These are phyloP conservation scores for Psidium guajava DNA, from an alignment of 345 rosid species.

Conservation along the genomic window DNA sequence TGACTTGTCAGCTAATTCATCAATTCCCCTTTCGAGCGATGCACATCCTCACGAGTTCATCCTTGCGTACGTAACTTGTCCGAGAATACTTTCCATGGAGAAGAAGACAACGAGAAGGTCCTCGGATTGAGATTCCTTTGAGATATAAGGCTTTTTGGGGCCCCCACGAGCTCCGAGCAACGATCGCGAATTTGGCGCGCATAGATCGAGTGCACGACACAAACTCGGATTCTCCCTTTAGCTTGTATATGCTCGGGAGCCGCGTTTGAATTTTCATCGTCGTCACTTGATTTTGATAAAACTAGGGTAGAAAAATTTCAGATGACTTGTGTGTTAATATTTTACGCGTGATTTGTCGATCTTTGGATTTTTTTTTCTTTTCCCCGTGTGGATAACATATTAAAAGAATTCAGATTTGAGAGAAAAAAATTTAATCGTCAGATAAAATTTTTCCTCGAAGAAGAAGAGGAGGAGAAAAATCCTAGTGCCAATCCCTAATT, in stretches of 20 bases:
- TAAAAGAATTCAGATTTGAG: background rate
- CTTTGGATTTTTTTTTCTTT: rapidly evolving
- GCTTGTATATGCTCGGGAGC: rapidly evolving
- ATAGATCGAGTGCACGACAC: background rate
- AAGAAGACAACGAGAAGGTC: background rate
- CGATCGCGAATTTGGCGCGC: background rate
- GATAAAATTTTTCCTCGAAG: background rate
- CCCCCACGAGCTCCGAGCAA: background rate
- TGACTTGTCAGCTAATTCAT: background rate
- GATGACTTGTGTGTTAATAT: background rate
- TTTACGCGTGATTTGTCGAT: background rate
- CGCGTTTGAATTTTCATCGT: rapidly evolving
- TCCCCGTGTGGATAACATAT: background rate
- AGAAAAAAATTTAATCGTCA: background rate
- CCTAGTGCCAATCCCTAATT: background rate
- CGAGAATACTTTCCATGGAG: background rate
- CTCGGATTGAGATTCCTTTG: background rate
- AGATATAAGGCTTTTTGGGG: background rate
- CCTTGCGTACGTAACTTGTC: background rate
- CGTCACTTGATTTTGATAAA: background rate
- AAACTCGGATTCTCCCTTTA: background rate
- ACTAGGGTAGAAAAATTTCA: background rate
- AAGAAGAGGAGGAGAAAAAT: too few species aligned
- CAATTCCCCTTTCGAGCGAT: background rate
- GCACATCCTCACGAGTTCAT: background rate